These are phyloP conservation scores for Serendipita sp. DNA, from an alignment of 1,284 basidiomycete species.

Conservation along the genomic window DNA sequence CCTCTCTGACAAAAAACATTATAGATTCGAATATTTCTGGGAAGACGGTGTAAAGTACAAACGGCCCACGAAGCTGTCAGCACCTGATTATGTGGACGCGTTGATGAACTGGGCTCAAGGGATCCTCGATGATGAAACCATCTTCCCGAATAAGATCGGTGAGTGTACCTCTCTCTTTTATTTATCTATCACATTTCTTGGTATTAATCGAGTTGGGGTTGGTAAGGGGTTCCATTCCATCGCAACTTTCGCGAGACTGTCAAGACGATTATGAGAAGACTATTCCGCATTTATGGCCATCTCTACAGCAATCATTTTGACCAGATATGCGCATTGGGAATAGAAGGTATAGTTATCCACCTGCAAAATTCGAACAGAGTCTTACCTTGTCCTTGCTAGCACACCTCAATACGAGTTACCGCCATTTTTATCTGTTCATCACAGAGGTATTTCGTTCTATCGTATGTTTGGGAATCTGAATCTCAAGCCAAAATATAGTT, in stretches of 20 bases:
- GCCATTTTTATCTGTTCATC: constrained; percentile 95
- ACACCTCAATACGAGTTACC: constrained; percentile 96
- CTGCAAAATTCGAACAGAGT: background rate
- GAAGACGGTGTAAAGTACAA: constrained; percentile 88
- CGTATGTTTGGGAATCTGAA: background rate
- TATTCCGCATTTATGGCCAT: constrained; percentile 97
- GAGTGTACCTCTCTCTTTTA: constrained; percentile 12
- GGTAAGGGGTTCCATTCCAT: constrained; percentile 77
- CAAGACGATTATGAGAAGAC: constrained; percentile 78
- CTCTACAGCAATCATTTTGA: constrained; percentile 99
- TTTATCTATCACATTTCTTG: background rate
- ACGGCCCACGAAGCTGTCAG: constrained; percentile 84
- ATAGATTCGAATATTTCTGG: constrained; percentile 95
- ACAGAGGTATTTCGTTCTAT: constrained; percentile 52
- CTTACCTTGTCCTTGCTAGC: constrained; percentile 35
- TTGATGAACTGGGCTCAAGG: constrained; percentile 98
- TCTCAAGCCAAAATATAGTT: constrained; percentile 43
- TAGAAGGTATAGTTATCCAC: constrained; percentile 62
- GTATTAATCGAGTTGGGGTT: too few species aligned
- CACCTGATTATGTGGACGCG: constrained; percentile 94
- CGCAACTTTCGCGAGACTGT: constrained; percentile 83
- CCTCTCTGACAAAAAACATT: background rate
- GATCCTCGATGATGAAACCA: constrained; percentile 79
- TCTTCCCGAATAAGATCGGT: constrained; percentile 96
- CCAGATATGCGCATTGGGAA: constrained; percentile 93